Evolutionary conservation across 2,329 filamentous ascomycete species (phyloP), one percentile per base, ranked within the genome.

Genomic region (Colletotrichum filicis): DNA sequence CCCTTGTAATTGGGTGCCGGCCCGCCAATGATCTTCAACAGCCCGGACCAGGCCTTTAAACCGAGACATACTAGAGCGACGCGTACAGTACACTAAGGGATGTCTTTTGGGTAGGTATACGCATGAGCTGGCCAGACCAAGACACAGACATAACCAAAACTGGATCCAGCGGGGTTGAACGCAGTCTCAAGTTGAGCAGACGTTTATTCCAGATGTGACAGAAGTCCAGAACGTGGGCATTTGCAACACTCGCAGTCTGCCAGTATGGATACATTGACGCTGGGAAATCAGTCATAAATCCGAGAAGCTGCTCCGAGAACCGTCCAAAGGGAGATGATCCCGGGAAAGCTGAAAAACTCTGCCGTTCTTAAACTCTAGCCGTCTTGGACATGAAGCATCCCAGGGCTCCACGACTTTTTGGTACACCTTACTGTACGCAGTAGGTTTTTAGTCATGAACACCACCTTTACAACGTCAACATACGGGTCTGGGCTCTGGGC

Each of bases 21-120:
- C 53, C 59, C 22, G 22, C 67, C 49, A 66, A 70, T 69, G 66
- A 71, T 71, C 71, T 60, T 52, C 56, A 65, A 32, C 35, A 46
- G 30, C 59, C 28, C 8, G 49, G 46, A 24, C 26, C 60, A 16
- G 14, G 22, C 35, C 22, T 56, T 73, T 19, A 66, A 73, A 37
- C 61, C 61, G 56, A 73, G 71, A 71, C 66, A 57, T 71, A 16
- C 66, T 49, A 42, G 26, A 37, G 57, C 66, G 57, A 69, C 59
- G 55, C 59, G 66, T 69, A 56, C 32, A 12, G 32, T 35, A 35
- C 11, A 35, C 32, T 35, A 35, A 35, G 32, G 32, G 32, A 35
- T 35, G 32, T 35, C 32, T 35, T 35, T 12, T 5, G 22, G 37
- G 35, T 37, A 22, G 35, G 37, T 19, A 42, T 35, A 35, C 32